phyloP scores from a whole-genome alignment of 2,329 filamentous ascomycete species.

The Penicillium olsonii region DNA sequence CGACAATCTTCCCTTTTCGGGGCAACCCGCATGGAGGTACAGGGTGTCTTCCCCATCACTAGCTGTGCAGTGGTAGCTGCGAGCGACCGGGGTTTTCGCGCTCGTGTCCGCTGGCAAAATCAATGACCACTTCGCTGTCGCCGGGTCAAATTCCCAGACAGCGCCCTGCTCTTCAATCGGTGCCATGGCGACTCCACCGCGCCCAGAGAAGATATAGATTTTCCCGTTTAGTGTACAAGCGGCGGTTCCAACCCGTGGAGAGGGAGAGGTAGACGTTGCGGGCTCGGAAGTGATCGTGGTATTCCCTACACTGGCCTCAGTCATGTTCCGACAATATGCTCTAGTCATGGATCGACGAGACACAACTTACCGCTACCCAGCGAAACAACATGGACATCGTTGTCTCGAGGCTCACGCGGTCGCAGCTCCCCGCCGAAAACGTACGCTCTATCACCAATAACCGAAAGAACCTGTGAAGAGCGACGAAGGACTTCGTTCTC shows the following conservation, averaged over 20 bases:
- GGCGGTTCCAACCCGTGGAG: slow-evolving; percentile 72
- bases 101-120: slow-evolving; percentile 57
- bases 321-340: too few species aligned
- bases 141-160: slow-evolving; percentile 75
- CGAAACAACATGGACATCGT: slow-evolving; percentile 56
- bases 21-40: slow-evolving; percentile 75
- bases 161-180: slow-evolving; percentile 73
- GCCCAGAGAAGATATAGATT: slow-evolving; percentile 80
- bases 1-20: slow-evolving; percentile 61
- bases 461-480: not conserved
- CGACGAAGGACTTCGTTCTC: not conserved
- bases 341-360: too few species aligned
- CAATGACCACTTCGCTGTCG: slow-evolving; percentile 63
- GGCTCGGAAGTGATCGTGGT: not conserved
- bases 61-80: slow-evolving; percentile 69
- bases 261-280: slow-evolving; percentile 51
- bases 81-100: slow-evolving; percentile 57
- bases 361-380: not conserved
- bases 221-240: slow-evolving; percentile 67
- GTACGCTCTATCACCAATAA: not conserved
- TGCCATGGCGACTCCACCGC: slow-evolving; percentile 67
- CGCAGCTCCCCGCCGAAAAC: slow-evolving; percentile 77
- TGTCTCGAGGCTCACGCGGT: slow-evolving; percentile 69
- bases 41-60: slow-evolving; percentile 67
- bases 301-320: not conserved